These are phyloP conservation scores for Chalciporus chontae DNA, from an alignment of 768 basidiomycete species.

Conservation along the genomic window DNA sequence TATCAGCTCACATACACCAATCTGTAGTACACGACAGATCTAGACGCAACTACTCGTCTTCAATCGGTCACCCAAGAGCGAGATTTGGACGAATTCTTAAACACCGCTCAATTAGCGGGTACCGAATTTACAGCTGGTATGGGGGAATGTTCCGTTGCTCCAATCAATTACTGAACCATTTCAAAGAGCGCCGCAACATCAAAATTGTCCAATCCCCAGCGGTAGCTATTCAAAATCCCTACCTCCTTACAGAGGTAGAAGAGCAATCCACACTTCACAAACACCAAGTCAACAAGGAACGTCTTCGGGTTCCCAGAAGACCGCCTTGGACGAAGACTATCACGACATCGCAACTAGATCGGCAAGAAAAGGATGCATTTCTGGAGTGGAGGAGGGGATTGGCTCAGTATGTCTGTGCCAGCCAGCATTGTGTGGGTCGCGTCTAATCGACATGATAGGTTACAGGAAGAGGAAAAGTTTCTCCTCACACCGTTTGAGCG, in stretches of 20 bases:
- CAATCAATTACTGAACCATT: neutral
- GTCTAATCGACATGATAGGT: slow-evolving; percentile 39
- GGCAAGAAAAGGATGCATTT: slow-evolving; percentile 87
- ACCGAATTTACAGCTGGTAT: slow-evolving; percentile 94
- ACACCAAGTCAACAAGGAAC: slow-evolving; percentile 68
- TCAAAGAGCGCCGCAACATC: slow-evolving; percentile 70
- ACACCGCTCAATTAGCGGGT: slow-evolving; percentile 90
- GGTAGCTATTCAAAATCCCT: slow-evolving; percentile 68
- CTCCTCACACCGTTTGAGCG: slow-evolving; percentile 96
- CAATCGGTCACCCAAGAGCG: slow-evolving; percentile 94
- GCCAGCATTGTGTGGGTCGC: too few species aligned
- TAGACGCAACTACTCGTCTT: slow-evolving; percentile 63
- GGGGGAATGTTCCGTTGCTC: slow-evolving; percentile 15
- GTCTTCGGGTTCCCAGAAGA: slow-evolving; percentile 83
- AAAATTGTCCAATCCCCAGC: slow-evolving; percentile 65
- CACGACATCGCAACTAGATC: slow-evolving; percentile 75
- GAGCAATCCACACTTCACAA: slow-evolving; percentile 71
- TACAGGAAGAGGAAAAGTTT: slow-evolving; percentile 83
- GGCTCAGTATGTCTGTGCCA: slow-evolving; percentile 65
- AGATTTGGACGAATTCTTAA: slow-evolving; percentile 94
- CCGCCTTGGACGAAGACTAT: slow-evolving; percentile 86
- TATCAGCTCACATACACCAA: slow-evolving; percentile 24
- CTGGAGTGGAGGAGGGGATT: slow-evolving; percentile 90
- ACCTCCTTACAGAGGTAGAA: slow-evolving; percentile 78
- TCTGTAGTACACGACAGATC: slow-evolving; percentile 65